Percentiles rank a stretch among this genome's conserved stretches.
Conservation (phyloP, 352 stramenopile species). For the Globisporangium lucens region DNA sequence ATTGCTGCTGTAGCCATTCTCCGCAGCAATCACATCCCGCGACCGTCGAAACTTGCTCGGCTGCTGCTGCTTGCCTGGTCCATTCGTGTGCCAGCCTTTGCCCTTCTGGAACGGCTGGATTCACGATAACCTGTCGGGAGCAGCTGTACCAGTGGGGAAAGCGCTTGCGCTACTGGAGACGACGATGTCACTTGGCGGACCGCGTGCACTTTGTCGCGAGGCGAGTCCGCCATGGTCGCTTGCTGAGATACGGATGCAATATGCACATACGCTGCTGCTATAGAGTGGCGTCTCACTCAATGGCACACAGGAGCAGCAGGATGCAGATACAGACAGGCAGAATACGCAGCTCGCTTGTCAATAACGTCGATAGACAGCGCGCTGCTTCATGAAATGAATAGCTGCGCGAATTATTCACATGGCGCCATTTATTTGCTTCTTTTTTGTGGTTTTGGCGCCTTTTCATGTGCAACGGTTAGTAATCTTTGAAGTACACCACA, state of each 20-base stretch:
- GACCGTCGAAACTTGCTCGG: conserved; percentile 20
- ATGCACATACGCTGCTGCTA: not conserved
- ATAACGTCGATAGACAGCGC: not conserved
- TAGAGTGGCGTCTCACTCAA: not conserved
- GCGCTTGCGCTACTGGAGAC: conserved; percentile 4
- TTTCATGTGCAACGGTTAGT: not conserved
- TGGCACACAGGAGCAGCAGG: not conserved
- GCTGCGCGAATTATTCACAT: not conserved
- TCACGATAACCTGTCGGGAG: conserved; percentile 63
- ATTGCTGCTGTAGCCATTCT: conserved; percentile 1
- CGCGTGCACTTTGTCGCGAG: conserved; percentile 22
- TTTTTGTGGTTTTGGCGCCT: not conserved
- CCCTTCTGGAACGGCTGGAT: conserved; percentile 70
- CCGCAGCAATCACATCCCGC: conserved; percentile 18
- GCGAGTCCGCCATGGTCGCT: conserved; percentile 12
- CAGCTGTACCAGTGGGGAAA: conserved; percentile 61
- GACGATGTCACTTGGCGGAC: conserved; percentile 14
- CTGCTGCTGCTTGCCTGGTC: conserved; percentile 18
- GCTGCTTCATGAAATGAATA: not conserved
- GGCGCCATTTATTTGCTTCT: not conserved
- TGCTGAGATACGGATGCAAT: not conserved
- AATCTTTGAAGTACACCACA: not conserved
- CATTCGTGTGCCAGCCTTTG: conserved; percentile 65
- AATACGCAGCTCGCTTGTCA: not conserved
- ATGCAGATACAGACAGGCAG: not conserved